A percentile compares a stretch with the other conserved stretches of the same genome.
These are phyloP conservation scores for Metschnikowia orientalis DNA, from an alignment of 805 yeast species.

Conservation along the genomic window DNA sequence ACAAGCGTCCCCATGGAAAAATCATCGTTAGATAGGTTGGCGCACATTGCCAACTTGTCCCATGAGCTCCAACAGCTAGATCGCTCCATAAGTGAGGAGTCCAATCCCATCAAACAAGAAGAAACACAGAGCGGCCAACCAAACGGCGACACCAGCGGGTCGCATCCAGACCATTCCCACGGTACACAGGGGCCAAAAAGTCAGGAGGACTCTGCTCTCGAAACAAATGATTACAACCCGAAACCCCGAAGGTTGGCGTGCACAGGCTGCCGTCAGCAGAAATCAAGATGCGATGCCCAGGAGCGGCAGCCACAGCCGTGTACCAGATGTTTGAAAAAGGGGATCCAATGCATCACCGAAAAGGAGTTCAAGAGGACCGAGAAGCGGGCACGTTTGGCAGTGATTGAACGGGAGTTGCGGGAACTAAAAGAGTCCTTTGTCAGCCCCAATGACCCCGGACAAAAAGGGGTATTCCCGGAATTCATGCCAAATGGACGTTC, in stretches of 20 bases:
- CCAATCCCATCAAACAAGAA: constrained; percentile 2
- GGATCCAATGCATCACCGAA: constrained; percentile 65
- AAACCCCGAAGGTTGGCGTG: constrained; percentile 71
- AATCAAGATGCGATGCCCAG: constrained; percentile 83
- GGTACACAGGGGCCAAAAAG: constrained; percentile 7
- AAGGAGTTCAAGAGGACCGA: constrained; percentile 85
- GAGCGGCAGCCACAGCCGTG: constrained; percentile 76
- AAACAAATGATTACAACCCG: constrained; percentile 10
- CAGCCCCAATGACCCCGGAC: constrained; percentile 27
- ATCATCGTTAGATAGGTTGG: constrained; percentile 36
- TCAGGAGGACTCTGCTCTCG: background rate
- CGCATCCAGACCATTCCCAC: background rate
- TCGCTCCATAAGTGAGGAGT: constrained; percentile 9
- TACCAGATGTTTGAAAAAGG: constrained; percentile 70
- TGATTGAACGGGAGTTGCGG: constrained; percentile 74
- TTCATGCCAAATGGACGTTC: too few species aligned
- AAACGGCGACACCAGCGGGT: constrained; percentile 5
- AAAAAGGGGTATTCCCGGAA: too few species aligned
- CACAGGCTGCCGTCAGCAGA: constrained; percentile 94
- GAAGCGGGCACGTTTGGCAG: constrained; percentile 80
- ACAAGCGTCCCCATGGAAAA: constrained; percentile 11
- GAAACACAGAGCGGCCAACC: background rate
- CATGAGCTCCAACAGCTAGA: constrained; percentile 32
- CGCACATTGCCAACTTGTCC: constrained; percentile 43
- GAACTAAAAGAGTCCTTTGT: constrained; percentile 57